Base-by-base conservation (phyloP, 768 basidiomycete genomes). In the Collybia sordida region DNA sequence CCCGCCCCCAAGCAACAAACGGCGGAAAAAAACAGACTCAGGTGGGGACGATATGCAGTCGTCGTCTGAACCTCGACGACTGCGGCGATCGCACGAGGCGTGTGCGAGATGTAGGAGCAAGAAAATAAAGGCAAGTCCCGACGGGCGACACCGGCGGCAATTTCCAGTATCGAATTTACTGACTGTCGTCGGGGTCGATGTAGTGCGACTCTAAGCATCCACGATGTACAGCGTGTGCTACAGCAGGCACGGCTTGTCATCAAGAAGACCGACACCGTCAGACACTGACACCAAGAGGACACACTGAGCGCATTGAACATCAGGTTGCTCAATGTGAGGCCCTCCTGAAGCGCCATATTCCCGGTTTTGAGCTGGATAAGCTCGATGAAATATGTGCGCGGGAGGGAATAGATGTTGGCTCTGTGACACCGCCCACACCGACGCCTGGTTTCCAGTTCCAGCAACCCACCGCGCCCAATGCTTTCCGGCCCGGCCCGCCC, bases 131-230 rank as follows among this genome's bases (percentile, higher is more conserved):
- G 88, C 83, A 78, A 76, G 75, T 75, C 72, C 74, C 77, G 75
- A 73, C 83, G 83, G 82, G 77, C 68, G 69, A 70, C 73, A 79
- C 85, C 87, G 86, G 82, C 85, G 86, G 87, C 86, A 88, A 87
- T 80, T 86, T 81, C 85, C 86, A 83, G 70, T 68, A 67, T 69
- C 56, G 54, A 56, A 55, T 64, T 67, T 61, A 57, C 58, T 50
- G 59, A 56, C 39, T 60, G 31, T 31, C 14, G 31, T 11, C 9
- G 31, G 31, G 9, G 60, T 36, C 55, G 54, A 48, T 60, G 14
- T 63, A 93, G 91, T 93, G 91, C 78, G 91, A 93, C 69, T 92
- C 90, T 6, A 92, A 91, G 64, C 89, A 91, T 66, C 91, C 91
- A 31, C 73, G 86, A 67, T 93, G 91, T 63, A 88, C 88, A 15